Evolutionary conservation across 371 early-diverging fungal genomes (phyloP).

Genomic region (Rhizomucor pusillus): DNA sequence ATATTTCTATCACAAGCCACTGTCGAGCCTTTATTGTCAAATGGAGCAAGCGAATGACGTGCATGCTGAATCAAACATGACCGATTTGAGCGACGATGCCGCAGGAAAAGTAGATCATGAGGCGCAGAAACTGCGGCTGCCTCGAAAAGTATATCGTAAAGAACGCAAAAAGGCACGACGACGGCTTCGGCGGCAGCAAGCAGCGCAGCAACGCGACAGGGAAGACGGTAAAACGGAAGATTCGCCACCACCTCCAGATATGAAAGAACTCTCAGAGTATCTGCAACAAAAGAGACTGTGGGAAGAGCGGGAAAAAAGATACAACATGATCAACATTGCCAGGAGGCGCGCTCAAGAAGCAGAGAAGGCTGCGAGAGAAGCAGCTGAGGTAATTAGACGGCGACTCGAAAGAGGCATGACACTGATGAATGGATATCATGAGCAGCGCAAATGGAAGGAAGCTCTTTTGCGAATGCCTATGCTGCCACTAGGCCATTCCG

Average conservation of each 20-base stretch:
- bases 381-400: constrained; percentile 6
- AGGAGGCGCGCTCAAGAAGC: constrained; percentile 11
- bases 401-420: not conserved
- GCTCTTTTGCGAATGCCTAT: constrained; percentile 16
- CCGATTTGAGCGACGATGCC: too few species aligned
- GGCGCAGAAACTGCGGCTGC: too few species aligned
- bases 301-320: constrained; percentile 17
- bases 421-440: not conserved
- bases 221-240: not conserved
- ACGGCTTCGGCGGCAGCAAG: constrained; percentile 5
- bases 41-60: too few species aligned
- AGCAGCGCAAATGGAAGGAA: constrained; percentile 15
- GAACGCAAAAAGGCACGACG: constrained; percentile 10
- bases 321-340: constrained; percentile 14
- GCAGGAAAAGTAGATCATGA: too few species aligned
- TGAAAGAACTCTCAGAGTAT: constrained; percentile 8
- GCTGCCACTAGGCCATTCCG: not conserved
- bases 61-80: too few species aligned
- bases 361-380: constrained; percentile 8
- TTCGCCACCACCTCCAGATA: not conserved
- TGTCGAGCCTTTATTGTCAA: too few species aligned
- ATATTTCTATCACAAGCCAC: too few species aligned
- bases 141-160: constrained; percentile 9
- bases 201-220: constrained; percentile 13
- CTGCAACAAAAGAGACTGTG: constrained; percentile 13